Base-by-base conservation (phyloP, 495 filamentous ascomycete genomes). In the Penicillium maclennaniae region DNA sequence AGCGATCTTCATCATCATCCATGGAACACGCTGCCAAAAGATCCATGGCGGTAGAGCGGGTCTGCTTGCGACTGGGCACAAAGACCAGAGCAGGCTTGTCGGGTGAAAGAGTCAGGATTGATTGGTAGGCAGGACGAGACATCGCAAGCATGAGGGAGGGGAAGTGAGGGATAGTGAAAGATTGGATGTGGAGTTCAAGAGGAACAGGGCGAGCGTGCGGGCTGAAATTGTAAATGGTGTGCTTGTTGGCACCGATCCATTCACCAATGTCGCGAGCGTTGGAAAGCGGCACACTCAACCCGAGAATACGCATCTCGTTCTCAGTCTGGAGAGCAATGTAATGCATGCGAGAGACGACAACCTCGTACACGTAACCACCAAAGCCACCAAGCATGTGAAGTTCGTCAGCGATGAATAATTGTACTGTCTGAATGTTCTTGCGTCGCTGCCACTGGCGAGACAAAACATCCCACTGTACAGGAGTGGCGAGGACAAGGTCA, bases 211-310 rank as follows among this genome's bases (percentile, higher is more conserved):
- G 85, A 50, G 91, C 83, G 61, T 92, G 84, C 4, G 93, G 93
- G 61, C 90, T 96, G 79, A 99, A 99, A 72, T 97, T 99, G 79
- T 88, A 97, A 51, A 96, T 95, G 31, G 90, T 95, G 65, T 99
- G 95, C 75, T 96, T 97, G 53, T 84, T 92, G n/a, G 93, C 95
- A 51, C 95, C 95, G 59, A 97, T 95, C 93, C 93, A 99, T 70
- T 97, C 95, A 41, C 95, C 92, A 53, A 97, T 82, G 65, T 97
- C 93, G 39, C 92, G 84, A 37, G 93, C 74, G 68, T 96, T 97
- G 12, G 93, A 86, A 23, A 99, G 79, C 16, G 92, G 92, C 39
- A 96, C 95, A 68, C 90, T 95, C 49, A 99, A 73, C 7, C 91
- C 93, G 50, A 97, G 75, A 36, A 97, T 89, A 26, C 93, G 86